Conservation (phyloP, 2,329 filamentous ascomycete genomes). For the Decorospora gaudefroyi region DNA sequence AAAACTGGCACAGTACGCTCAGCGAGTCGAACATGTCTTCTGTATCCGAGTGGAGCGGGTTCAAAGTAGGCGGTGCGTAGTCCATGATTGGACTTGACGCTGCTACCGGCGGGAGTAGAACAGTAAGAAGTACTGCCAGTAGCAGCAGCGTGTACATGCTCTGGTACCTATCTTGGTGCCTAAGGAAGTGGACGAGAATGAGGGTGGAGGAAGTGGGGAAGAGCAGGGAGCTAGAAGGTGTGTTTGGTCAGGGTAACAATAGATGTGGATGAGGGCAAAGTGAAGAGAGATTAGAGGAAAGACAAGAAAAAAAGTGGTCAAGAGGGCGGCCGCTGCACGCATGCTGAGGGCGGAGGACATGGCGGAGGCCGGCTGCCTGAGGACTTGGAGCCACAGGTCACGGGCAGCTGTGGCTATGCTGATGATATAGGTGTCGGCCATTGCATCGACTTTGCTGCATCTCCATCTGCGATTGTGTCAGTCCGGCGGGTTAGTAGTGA, state of each 20-base stretch:
- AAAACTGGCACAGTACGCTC: constrained; percentile 33
- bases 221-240: neutral
- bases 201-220: constrained; percentile 1
- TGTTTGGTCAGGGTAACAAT: constrained; percentile 4
- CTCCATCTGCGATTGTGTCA: constrained; percentile 29
- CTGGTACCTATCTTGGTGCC: constrained; percentile 27
- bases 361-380: constrained; percentile 33
- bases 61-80: constrained; percentile 26
- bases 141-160: constrained; percentile 41
- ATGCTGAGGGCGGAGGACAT: constrained; percentile 20
- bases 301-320: constrained; percentile 16
- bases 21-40: constrained; percentile 35
- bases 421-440: constrained; percentile 24
- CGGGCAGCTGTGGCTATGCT: constrained; percentile 36
- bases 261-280: constrained; percentile 1
- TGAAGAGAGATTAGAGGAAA: constrained; percentile 10
- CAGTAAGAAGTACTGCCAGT: constrained; percentile 31
- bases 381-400: constrained; percentile 29
- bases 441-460: constrained; percentile 22
- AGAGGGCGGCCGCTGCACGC: constrained; percentile 20
- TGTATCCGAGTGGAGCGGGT: constrained; percentile 31
- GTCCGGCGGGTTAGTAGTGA: constrained; percentile 32
- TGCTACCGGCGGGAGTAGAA: constrained; percentile 34
- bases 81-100: constrained; percentile 36
- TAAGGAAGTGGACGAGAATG: constrained; percentile 15